These are phyloP conservation scores for Amanita rubescens DNA, from an alignment of 768 basidiomycete genomes.

Conservation along the genomic window DNA sequence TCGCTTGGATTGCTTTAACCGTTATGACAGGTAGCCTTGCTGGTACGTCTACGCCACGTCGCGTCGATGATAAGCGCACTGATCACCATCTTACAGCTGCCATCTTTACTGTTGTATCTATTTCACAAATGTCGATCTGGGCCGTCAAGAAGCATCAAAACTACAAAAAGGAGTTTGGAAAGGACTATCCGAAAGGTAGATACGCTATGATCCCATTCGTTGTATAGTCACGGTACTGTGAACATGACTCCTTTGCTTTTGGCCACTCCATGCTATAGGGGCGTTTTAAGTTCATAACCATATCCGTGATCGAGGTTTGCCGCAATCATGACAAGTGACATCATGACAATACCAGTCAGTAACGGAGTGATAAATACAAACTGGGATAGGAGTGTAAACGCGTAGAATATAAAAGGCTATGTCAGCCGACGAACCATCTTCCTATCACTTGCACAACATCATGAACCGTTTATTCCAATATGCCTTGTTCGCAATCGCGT, in stretches of 20 bases:
- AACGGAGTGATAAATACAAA: too few relatives aligned
- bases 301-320: too few relatives aligned
- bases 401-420: background rate
- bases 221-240: conserved; percentile 22
- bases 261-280: too few relatives aligned
- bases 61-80: background rate
- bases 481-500: background rate
- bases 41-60: conserved; percentile 38
- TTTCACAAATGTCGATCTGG: conserved; percentile 76
- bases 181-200: conserved; percentile 65
- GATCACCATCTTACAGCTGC: background rate
- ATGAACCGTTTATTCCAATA: background rate
- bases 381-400: too few relatives aligned
- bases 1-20: conserved; percentile 67
- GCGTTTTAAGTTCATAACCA: too few relatives aligned
- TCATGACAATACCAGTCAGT: too few relatives aligned
- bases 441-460: background rate
- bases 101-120: conserved; percentile 3
- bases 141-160: conserved; percentile 82
- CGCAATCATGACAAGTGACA: too few relatives aligned
- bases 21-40: conserved; percentile 73
- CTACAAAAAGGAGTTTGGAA: conserved; percentile 93
- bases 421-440: background rate
- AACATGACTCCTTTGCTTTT: background rate
- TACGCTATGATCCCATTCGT: conserved; percentile 80